These are phyloP conservation scores for Helenozyma rhizophorensis DNA, from an alignment of 805 yeast species.

Conservation along the genomic window DNA sequence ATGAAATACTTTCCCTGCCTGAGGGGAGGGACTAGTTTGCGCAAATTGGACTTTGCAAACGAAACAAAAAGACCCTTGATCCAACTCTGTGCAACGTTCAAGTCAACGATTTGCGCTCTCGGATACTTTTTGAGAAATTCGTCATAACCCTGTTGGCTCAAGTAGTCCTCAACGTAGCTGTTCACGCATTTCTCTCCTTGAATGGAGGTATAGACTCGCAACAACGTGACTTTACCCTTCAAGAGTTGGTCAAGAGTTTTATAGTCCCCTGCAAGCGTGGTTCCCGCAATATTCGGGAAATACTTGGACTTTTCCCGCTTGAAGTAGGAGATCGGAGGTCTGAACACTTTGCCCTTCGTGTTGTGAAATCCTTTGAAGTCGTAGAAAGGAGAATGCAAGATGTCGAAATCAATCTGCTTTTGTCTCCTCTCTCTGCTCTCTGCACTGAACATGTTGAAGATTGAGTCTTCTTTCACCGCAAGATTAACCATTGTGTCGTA, in stretches of 20 bases:
- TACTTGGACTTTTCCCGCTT: conserved; percentile 65
- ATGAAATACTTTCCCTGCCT: conserved; percentile 60
- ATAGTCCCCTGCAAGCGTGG: conserved; percentile 39
- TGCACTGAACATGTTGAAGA: conserved; percentile 23
- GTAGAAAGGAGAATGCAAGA: conserved; percentile 40
- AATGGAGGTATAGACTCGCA: conserved; percentile 61
- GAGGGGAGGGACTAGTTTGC: conserved; percentile 40
- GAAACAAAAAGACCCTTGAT: conserved; percentile 59
- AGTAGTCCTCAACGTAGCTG: conserved; percentile 51
- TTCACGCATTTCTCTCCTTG: conserved; percentile 67
- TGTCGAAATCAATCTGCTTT: conserved; percentile 37
- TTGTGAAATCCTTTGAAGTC: conserved; percentile 43
- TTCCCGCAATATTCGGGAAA: conserved; percentile 75
- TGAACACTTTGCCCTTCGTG: conserved; percentile 81
- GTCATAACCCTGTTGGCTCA: conserved; percentile 37
- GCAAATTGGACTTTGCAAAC: conserved; percentile 40
- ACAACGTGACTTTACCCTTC: conserved; percentile 52
- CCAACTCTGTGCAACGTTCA: conserved; percentile 71
- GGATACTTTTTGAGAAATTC: conserved; percentile 42
- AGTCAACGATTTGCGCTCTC: conserved; percentile 66
- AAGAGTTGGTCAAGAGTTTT: conserved; percentile 36
- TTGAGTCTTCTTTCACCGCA: conserved; percentile 13
- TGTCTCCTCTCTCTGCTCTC: conserved; percentile 37
- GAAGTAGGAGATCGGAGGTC: conserved; percentile 79
- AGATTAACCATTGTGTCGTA: conserved; percentile 24